These are phyloP conservation scores for Kokia cookei DNA, from an alignment of 441 rosid genomes.

Conservation along the genomic window DNA sequence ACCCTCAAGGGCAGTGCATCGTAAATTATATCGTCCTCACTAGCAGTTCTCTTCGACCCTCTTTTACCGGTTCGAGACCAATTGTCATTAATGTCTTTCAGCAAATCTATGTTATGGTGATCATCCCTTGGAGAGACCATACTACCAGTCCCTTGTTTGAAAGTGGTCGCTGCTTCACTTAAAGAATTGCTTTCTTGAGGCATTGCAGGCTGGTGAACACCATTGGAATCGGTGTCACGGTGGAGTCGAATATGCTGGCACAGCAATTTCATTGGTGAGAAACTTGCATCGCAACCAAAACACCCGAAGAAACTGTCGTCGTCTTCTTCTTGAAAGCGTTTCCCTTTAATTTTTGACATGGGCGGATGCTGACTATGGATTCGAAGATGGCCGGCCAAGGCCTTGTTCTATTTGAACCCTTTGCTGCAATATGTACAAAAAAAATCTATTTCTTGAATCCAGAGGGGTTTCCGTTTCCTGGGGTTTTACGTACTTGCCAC, in stretches of 20 bases:
- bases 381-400: neutral
- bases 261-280: neutral
- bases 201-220: neutral
- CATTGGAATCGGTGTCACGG: neutral
- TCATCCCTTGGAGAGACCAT: neutral
- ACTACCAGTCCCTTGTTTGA: neutral
- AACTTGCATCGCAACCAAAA: neutral
- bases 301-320: neutral
- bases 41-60: neutral
- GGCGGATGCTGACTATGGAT: neutral
- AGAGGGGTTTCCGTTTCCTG: no score
- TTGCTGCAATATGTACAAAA: neutral
- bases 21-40: neutral
- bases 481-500: neutral
- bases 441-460: neutral
- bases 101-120: neutral
- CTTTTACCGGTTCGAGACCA: neutral
- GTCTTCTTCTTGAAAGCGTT: neutral
- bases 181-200: neutral
- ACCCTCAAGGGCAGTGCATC: neutral
- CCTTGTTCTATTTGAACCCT: neutral
- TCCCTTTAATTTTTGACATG: neutral
- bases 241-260: neutral
- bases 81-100: neutral
- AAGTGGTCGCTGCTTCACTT: neutral